Evolutionary conservation across 73 alveolate species (phyloP).

Genomic region (Paramecium caudatum): DNA sequence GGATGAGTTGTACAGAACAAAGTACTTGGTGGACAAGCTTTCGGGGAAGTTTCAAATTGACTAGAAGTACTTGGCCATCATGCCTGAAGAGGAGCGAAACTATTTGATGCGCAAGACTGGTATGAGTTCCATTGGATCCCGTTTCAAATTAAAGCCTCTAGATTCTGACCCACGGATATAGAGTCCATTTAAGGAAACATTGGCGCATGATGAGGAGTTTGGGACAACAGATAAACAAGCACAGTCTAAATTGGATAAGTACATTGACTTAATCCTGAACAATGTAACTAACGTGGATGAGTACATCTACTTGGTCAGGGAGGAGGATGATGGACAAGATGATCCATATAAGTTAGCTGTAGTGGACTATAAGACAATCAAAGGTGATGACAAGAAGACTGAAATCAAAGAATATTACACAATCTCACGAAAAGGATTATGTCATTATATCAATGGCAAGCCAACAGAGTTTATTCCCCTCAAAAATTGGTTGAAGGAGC

Average conservation of each 20-base stretch:
- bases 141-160: slow-evolving; percentile 68
- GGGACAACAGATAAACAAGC: slow-evolving; percentile 54
- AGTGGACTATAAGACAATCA: slow-evolving; percentile 72
- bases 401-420: slow-evolving; percentile 83
- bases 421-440: slow-evolving; percentile 86
- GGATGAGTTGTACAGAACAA: slow-evolving; percentile 72
- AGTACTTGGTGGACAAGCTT: slow-evolving; percentile 63
- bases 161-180: slow-evolving; percentile 35
- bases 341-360: slow-evolving; percentile 76
- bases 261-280: slow-evolving; percentile 65
- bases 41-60: slow-evolving; percentile 73
- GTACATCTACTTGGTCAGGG: slow-evolving; percentile 66
- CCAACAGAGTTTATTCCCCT: slow-evolving; percentile 88
- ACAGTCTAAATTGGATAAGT: slow-evolving; percentile 66
- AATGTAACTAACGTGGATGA: slow-evolving; percentile 71
- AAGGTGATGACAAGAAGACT: slow-evolving; percentile 68
- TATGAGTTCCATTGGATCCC: slow-evolving; percentile 68
- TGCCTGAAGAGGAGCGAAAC: slow-evolving; percentile 72
- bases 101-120: slow-evolving; percentile 66
- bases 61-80: slow-evolving; percentile 65
- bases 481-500: slow-evolving; percentile 87
- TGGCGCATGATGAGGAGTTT: slow-evolving; percentile 63
- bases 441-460: slow-evolving; percentile 86
- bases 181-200: slow-evolving; percentile 52
- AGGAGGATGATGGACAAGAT: slow-evolving; percentile 76